phyloP scores from a whole-genome alignment of 495 filamentous ascomycete species.

The Aspergillus mulundensis region DNA sequence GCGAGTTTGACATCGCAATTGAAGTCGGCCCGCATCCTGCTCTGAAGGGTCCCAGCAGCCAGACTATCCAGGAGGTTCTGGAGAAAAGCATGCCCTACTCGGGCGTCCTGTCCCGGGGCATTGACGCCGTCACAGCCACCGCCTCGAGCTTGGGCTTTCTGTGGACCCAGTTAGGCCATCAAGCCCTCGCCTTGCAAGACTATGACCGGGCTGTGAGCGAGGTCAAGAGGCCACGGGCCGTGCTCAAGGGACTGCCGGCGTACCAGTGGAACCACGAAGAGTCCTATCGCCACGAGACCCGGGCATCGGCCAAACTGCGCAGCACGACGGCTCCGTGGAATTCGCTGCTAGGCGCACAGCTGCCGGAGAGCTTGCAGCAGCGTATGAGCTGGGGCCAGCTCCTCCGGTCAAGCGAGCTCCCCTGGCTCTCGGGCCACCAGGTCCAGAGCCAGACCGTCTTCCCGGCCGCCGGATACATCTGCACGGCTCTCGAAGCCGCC shows the following conservation, averaged over 20 bases:
- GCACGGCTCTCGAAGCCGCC: slow-evolving; percentile 53
- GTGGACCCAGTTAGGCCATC: not conserved
- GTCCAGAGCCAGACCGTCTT: slow-evolving; percentile 47
- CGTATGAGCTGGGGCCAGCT: slow-evolving; percentile 36
- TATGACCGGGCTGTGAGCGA: too few species aligned
- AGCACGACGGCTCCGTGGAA: slow-evolving; percentile 17
- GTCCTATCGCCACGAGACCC: slow-evolving; percentile 48
- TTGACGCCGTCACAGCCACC: slow-evolving; percentile 37
- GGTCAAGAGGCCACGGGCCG: not conserved
- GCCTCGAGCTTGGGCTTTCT: slow-evolving; percentile 35
- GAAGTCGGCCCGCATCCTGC: slow-evolving; percentile 58
- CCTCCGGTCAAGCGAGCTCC: slow-evolving; percentile 29
- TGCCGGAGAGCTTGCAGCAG: slow-evolving; percentile 15
- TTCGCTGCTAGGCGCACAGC: slow-evolving; percentile 28
- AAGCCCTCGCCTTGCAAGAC: not conserved
- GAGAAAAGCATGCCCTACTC: slow-evolving; percentile 31
- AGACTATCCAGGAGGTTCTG: slow-evolving; percentile 33
- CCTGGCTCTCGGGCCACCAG: slow-evolving; percentile 40
- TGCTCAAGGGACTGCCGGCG: slow-evolving; percentile 37
- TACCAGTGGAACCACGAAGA: slow-evolving; percentile 51
- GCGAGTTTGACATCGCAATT: slow-evolving; percentile 28
- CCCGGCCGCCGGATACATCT: slow-evolving; percentile 56
- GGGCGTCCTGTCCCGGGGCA: slow-evolving; percentile 34
- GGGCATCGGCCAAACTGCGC: slow-evolving; percentile 24
- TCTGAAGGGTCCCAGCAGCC: slow-evolving; percentile 43